Base-by-base conservation (phyloP, 345 rosid species). In the Eucalyptus marginata region DNA sequence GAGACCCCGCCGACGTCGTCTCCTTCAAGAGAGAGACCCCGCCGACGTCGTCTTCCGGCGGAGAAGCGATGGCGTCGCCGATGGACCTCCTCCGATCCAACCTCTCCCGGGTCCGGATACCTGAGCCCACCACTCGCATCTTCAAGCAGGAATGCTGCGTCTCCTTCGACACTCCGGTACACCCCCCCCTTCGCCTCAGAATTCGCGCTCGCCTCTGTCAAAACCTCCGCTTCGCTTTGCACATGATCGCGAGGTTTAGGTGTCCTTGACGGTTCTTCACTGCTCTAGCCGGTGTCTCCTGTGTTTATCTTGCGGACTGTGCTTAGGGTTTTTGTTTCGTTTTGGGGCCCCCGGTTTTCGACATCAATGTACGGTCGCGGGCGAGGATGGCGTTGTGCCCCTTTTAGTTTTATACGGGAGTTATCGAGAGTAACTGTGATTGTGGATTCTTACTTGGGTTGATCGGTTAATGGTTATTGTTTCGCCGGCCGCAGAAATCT, bases 111-210 rank as follows among this genome's bases (percentile, higher is more conserved):
- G 99, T 98, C 89, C 99, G 99, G 96, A 96, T 98, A 92, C 99
- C 99, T 13, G 99, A 98, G 90, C 99, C 99, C 7, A 97, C 99
- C 76, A 96, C 96, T 87, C 99, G 99, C 89, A 93, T 96, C 95
- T 98, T 95, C 96, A 98, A 98, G 92, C 96, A 96, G 24, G 99
- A 98, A 93, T 98, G 99, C 92, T 96, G 99, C 94, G 86, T 97
- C 95, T 94, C 99, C 89, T 98, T 96, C 92, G 99, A 96, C 81
- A 92, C 98, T 91, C 98, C 97, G 94, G 99, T 98, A 93, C 46
- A 43, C n/a, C 8, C 87, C 47, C 52, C 50, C 10, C 62, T 71
- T 40, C 83, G 8, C 83, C 46, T 20, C 6, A 0, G 46, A 18
- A 20, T 20, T 83, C 81, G 88, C 40, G 47, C 86, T 90, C 87